Base-by-base conservation (phyloP, 208 protist genomes). In the Zelonia costaricensis region DNA sequence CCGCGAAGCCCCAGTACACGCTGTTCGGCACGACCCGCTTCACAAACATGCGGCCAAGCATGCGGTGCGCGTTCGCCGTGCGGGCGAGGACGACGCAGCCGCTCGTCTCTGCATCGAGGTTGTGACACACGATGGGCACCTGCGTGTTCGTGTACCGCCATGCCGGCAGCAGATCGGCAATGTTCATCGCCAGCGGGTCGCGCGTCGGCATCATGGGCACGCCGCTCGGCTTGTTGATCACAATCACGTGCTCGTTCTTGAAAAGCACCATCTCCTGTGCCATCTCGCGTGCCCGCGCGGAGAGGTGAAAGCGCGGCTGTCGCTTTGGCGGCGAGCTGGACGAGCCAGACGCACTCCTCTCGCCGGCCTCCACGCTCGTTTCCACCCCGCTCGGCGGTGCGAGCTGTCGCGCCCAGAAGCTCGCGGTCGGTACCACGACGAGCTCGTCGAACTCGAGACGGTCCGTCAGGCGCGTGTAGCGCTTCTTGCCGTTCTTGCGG, bases 211-310 rank as follows among this genome's bases (percentile, higher is more conserved):
- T 92, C 70, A 96, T 96, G 3, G 92, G 89, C 54, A 98, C 58
- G 33, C 91, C 92, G 64, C 74, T 78, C 20, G 94, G 94, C 61
- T 98, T 98, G 73, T 98, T 97, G 54, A 98, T 91, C 18, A 97
- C 92, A 61, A 98, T 85, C 30, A 96, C 88, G 60, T 98, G 86
- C 52, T 97, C 88, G 62, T 97, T 98, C 71, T 95, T 98, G 70
- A 97, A 98, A 13, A 98, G 71, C 30, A 97, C 90, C 92, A 95
- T 96, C 39, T 89, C 77, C 60, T 92, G 86, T 33, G 91, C 91
- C 74, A 80, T 84, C 60, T 94, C 83, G 5, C 80, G 53, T 30
- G 81, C 82, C 53, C 80, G 62, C 15, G 73, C 40, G 4, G 90
- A 93, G 10, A 96, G 75, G 40, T 77, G 76, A 67, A 94, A 88